Base-by-base conservation (phyloP, 179 eudicot species). In the Silene noctiflora region DNA sequence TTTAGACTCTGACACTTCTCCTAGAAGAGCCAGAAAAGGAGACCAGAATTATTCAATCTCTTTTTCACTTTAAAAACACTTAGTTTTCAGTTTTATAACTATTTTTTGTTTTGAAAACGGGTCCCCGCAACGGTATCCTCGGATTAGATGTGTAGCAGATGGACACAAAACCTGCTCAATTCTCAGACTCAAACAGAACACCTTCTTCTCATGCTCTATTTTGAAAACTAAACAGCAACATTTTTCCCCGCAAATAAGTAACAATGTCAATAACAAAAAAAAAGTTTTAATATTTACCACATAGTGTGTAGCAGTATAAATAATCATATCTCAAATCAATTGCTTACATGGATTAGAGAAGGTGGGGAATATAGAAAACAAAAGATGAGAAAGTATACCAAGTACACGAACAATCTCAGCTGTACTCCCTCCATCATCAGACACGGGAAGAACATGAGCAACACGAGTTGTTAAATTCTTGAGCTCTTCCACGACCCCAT, bases 331-430 rank as follows among this genome's bases (percentile, higher is more conserved):
- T 31, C 27, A n/a, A 22, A 39, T n/a, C 29, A 44, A 42, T 16
- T 7, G 60, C 61, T 48, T 62, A 29, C 16, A n/a, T 53, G 67
- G 24, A 51, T 29, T 24, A n/a, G 48, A 29, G 51, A 53, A 24
- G 12, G 25, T 39, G 22, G 63, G 24, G 73, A 39, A 14, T 48
- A 25, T 21, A 42, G 46, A 12, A n/a, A 22, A 33, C 0, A 22
- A 10, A 16, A 10, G 55, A 21, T 20, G 4, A 21, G 65, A 48
- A 16, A 44, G 25, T 66, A 74, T 80, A 94, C 97, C 97, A 59
- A 94, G 97, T 81, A 94, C 98, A 75, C 98, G 97, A 78, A 94
- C 98, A 81, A 92, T 92, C 88, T 94, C 98, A 63, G 98, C 98
- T 21, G 98, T 94, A 80, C 98, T 94, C 78, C 98, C 98, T 48